Evolutionary conservation across 768 basidiomycete species (phyloP).

Genomic region (Rubroboletus pulcherrimus): DNA sequence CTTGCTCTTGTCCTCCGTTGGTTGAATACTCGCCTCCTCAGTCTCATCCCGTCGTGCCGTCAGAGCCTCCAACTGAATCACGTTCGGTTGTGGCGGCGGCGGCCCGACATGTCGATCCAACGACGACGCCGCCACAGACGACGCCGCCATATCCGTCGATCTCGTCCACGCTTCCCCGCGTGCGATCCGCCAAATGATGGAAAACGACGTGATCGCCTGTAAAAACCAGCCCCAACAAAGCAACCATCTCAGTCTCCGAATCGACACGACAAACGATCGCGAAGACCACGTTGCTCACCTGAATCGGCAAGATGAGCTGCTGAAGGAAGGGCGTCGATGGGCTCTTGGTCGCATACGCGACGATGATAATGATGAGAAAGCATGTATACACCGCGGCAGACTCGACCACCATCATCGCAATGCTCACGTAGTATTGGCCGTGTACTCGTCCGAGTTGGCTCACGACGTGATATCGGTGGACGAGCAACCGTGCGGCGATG

Average conservation of each 20-base stretch:
- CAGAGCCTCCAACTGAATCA: not conserved
- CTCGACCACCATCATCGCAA: conserved; percentile 40
- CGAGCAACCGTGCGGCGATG: conserved; percentile 29
- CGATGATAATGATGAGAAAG: conserved; percentile 38
- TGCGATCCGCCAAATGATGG: conserved; percentile 39
- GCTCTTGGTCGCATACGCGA: conserved; percentile 38
- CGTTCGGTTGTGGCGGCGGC: not conserved
- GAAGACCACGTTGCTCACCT: no score
- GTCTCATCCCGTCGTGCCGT: not conserved
- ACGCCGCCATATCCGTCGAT: not conserved
- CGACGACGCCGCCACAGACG: not conserved
- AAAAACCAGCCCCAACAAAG: not conserved
- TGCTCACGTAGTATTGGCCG: conserved; percentile 35
- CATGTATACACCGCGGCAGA: conserved; percentile 43
- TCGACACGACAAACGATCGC: not conserved
- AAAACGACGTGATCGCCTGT: conserved; percentile 37
- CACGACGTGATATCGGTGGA: conserved; percentile 19
- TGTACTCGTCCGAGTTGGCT: conserved; percentile 33
- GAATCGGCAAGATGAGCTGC: not conserved
- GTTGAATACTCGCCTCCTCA: not conserved
- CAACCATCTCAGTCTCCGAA: not conserved
- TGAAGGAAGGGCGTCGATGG: conserved; percentile 41
- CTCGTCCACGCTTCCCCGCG: conserved; percentile 34
- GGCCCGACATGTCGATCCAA: not conserved
- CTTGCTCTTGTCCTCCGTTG: not conserved